Percentiles rank a stretch among this genome's conserved stretches.
phyloP scores from a whole-genome alignment of 2,329 filamentous ascomycete genomes.

The Neofusicoccum ribis region DNA sequence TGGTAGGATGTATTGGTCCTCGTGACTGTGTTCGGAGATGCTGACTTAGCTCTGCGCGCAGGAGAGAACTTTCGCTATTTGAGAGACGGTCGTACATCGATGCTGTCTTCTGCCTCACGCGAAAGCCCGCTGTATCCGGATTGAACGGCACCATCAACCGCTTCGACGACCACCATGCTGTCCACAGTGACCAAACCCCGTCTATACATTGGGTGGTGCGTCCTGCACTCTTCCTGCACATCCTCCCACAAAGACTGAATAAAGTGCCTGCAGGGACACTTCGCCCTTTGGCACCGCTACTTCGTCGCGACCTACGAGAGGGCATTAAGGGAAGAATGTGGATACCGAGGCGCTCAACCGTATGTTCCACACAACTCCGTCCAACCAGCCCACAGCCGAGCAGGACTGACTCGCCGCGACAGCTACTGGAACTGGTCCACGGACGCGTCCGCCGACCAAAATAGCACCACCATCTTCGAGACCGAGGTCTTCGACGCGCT shows the following conservation, averaged over 20 bases:
- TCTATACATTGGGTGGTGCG: constrained; percentile 29
- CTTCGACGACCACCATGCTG: constrained; percentile 29
- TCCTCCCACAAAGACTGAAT: background rate
- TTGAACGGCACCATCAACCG: constrained; percentile 25
- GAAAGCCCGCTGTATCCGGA: constrained; percentile 23
- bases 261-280: constrained; percentile 29
- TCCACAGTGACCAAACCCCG: constrained; percentile 27
- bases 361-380: constrained; percentile 42
- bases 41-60: background rate
- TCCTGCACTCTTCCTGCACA: background rate
- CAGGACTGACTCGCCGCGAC: background rate
- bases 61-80: constrained; percentile 25
- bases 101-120: constrained; percentile 28
- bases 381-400: background rate
- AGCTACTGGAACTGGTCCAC: constrained; percentile 16
- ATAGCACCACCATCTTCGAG: constrained; percentile 54
- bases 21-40: too few species aligned
- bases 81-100: constrained; percentile 29
- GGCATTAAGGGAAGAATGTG: constrained; percentile 44
- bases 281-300: constrained; percentile 44
- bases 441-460: background rate
- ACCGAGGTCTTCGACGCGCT: constrained; percentile 26
- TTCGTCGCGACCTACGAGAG: constrained; percentile 45
- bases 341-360: constrained; percentile 44
- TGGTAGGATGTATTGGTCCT: constrained; percentile 21